Evolutionary conservation across 352 stramenopile genomes (phyloP), one percentile per base, ranked within the genome.

Genomic region (Thraustotheca clavata): DNA sequence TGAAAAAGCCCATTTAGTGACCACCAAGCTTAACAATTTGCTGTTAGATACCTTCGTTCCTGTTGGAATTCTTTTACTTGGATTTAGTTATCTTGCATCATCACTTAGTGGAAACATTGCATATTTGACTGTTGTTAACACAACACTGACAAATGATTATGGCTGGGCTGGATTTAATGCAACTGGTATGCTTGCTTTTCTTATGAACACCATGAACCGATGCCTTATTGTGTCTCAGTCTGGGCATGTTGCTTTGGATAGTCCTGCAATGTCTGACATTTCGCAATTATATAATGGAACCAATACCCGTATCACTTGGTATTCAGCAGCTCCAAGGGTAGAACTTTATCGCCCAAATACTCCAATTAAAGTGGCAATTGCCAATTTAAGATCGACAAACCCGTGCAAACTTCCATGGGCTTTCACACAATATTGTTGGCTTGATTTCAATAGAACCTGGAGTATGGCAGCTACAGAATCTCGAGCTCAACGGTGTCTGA

Each of bases 131-230:
- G 43, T 52, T 24, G 24, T 52, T 3, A 24, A 52, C 6, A 2
- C 9, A 6, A 18, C n/a, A 36, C 48, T 62, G 54, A 34, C 54
- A 11, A 62, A 41, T 16, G 54, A 62, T 40, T 62, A 50, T 62
- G 35, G 54, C 5, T 62, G 54, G 54, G 27, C 16, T 27, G 20
- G 34, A 12, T 62, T 62, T 24, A 62, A 62, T 38, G 26, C 54
- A 9, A 9, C 43, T 2, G 43, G 43, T 1, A 9, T 31, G 11
- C 43, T 35, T 31, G 3, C 8, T 1, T 52, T 52, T 24, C n/a
- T 52, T 14, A 31, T 31, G 24, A 52, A 52, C 7, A 3, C 9
- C 2, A 8, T 3, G 14, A 52, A 52, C 7, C 11, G n/a, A 3
- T 31, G n/a, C 1, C 43, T 52, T 24, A 24, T 52, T 9, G 22